Evolutionary conservation across 2,329 filamentous ascomycete species (phyloP).

Genomic region (Fusarium sp.): DNA sequence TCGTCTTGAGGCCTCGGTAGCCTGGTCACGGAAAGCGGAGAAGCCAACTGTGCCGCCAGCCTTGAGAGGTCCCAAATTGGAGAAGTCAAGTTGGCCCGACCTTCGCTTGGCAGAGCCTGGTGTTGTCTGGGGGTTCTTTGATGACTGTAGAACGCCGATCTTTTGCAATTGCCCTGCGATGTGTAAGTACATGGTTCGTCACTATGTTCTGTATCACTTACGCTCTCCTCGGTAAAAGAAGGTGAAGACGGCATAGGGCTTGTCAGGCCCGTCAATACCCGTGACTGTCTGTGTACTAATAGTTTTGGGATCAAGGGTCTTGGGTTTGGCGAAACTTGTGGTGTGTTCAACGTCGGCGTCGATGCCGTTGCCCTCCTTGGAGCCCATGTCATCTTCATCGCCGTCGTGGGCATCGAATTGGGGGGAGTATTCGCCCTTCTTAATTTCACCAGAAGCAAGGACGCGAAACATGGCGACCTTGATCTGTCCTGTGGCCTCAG

Average conservation of each 20-base stretch:
- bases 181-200: conserved; percentile 43
- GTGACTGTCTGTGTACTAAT: conserved; percentile 99
- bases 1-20: conserved; percentile 69
- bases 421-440: conserved; percentile 96
- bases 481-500: conserved; percentile 96
- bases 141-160: conserved; percentile 86
- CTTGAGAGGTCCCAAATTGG: conserved; percentile 86
- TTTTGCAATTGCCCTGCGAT: conserved; percentile 89
- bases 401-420: conserved; percentile 98
- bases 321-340: conserved; percentile 97
- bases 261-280: conserved; percentile 94
- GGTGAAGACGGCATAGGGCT: conserved; percentile 96
- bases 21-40: conserved; percentile 84
- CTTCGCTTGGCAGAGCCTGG: conserved; percentile 79
- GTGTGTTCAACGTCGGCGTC: conserved; percentile 95
- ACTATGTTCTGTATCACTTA: conserved; percentile 65
- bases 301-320: conserved; percentile 94
- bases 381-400: conserved; percentile 75
- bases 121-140: conserved; percentile 75
- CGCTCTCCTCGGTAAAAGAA: conserved; percentile 98
- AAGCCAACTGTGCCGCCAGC: conserved; percentile 91
- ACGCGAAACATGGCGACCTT: conserved; percentile 98
- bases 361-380: conserved; percentile 70
- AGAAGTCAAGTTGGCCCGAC: conserved; percentile 88
- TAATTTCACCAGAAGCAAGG: conserved; percentile 95